Base-by-base conservation (phyloP, 2,329 filamentous ascomycete genomes). In the Sphaerostilbella broomeana region DNA sequence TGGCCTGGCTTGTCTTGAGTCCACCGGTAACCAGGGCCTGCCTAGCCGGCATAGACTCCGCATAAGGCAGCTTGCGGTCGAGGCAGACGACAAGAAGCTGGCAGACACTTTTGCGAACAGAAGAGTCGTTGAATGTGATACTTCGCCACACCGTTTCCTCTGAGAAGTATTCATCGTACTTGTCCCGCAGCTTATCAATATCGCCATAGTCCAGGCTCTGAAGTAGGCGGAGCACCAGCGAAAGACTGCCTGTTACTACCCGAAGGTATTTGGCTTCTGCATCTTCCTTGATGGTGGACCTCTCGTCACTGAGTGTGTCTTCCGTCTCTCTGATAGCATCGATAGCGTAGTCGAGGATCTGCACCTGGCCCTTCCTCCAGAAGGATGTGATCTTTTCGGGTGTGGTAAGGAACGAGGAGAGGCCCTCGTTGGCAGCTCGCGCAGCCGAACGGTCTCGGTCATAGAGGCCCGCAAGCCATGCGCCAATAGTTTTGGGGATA, bases 381-480 rank as follows among this genome's bases (percentile, higher is more conserved):
- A 97, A 82, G 34, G 76, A 73, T 16, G 68, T 65, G 25, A 83
- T 67, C 63, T 95, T 98, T 40, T 94, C 87, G 13, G 84, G 76
- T 0, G 83, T 87, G 15, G 75, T 75, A 40, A 97, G 82, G 27
- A 95, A 85, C 3, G 74, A 75, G 1, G 75, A 73, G 13, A 95
- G 69, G 0, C 89, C 84, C 31, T 90, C 81, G 43, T 76, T 73
- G 2, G 89, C 88, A n/a, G 86, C 79, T 42, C 80, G 78, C 6
- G 84, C 72, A 11, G 88, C 87, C 13, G 73, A 72, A 40, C 80
- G 79, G 56, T 98, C 90, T 49, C 77, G 83, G 59, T 98, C 92
- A 56, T 88, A 94, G 2, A 84, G 75, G 1, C 90, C 92, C 6
- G 86, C 84, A 10, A 97, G 73, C 92, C 94, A 98, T n/a, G 86